Conservation (phyloP, 228 moss, liverwort and hornwort genomes). For the Sphagnum magellanicum region DNA sequence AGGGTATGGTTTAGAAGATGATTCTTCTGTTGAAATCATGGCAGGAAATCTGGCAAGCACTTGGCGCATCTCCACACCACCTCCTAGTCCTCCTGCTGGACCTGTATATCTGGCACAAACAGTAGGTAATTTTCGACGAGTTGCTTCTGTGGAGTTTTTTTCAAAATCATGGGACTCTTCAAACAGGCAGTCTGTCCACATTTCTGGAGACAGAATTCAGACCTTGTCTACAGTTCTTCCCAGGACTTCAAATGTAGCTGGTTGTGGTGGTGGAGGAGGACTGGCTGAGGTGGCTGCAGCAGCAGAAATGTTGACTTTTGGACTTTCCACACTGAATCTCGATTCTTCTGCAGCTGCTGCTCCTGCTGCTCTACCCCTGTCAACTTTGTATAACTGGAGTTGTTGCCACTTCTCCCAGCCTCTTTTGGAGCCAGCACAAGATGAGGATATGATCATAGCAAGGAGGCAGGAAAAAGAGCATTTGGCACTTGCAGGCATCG, state of each 20-base stretch:
- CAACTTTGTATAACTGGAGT: slow-evolving; percentile 59
- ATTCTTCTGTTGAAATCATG: background rate
- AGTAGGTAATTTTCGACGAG: slow-evolving; percentile 35
- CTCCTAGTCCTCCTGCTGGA: slow-evolving; percentile 47
- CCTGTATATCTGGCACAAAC: slow-evolving; percentile 25
- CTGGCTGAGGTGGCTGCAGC: background rate
- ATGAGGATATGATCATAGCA: slow-evolving; percentile 37
- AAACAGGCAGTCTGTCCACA: slow-evolving; percentile 25
- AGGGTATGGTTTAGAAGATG: no score
- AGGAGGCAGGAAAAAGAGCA: slow-evolving; percentile 44
- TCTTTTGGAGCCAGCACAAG: slow-evolving; percentile 28
- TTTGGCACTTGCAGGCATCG: slow-evolving; percentile 35
- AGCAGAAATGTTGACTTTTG: slow-evolving; percentile 7
- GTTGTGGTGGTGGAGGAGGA: no score
- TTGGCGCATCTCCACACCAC: slow-evolving; percentile 35
- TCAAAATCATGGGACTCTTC: slow-evolving; percentile 18
- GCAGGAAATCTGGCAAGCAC: slow-evolving; percentile 51
- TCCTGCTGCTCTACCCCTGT: slow-evolving; percentile 19
- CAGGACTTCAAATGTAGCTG: slow-evolving; percentile 16
- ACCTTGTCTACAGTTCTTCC: slow-evolving; percentile 41
- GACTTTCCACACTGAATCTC: slow-evolving; percentile 20
- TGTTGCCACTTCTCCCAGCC: slow-evolving; percentile 56
- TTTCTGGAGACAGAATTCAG: slow-evolving; percentile 49
- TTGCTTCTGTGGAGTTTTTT: slow-evolving; percentile 44
- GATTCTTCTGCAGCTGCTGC: slow-evolving; percentile 4